These are phyloP conservation scores for Monosporozyma aquatica DNA, from an alignment of 805 yeast species.

Conservation along the genomic window DNA sequence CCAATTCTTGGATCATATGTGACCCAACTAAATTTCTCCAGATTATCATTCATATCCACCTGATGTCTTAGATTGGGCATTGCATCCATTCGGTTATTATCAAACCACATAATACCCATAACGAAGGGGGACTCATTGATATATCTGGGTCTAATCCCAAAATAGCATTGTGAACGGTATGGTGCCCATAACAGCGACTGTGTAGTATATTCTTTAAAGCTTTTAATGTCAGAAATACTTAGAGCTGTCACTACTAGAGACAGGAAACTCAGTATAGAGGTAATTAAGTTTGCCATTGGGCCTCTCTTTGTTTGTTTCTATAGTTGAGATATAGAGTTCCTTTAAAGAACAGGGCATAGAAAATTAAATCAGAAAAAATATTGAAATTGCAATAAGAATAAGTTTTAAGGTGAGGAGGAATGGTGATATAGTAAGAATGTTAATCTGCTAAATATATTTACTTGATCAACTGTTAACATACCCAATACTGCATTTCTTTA, in stretches of 20 bases:
- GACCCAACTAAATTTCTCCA: slow-evolving; percentile 77
- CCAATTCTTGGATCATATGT: slow-evolving; percentile 81
- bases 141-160: slow-evolving; percentile 72
- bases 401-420: too few species aligned
- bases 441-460: too few species aligned
- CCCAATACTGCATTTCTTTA: too few species aligned
- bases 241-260: neutral
- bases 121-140: slow-evolving; percentile 48
- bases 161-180: slow-evolving; percentile 74
- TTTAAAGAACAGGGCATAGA: too few species aligned
- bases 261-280: neutral
- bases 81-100: slow-evolving; percentile 47
- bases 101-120: slow-evolving; percentile 85
- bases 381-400: too few species aligned
- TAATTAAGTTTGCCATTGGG: neutral
- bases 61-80: slow-evolving; percentile 56
- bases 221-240: neutral
- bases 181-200: slow-evolving; percentile 82
- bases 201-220: slow-evolving; percentile 32
- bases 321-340: too few species aligned
- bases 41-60: slow-evolving; percentile 63
- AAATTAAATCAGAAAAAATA: too few species aligned
- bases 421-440: too few species aligned
- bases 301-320: too few species aligned
- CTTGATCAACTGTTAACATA: too few species aligned